Evolutionary conservation across 176 grass and related monocot genomes (phyloP), one percentile per base, ranked within the genome.

Genomic region (Oryza officinalis): DNA sequence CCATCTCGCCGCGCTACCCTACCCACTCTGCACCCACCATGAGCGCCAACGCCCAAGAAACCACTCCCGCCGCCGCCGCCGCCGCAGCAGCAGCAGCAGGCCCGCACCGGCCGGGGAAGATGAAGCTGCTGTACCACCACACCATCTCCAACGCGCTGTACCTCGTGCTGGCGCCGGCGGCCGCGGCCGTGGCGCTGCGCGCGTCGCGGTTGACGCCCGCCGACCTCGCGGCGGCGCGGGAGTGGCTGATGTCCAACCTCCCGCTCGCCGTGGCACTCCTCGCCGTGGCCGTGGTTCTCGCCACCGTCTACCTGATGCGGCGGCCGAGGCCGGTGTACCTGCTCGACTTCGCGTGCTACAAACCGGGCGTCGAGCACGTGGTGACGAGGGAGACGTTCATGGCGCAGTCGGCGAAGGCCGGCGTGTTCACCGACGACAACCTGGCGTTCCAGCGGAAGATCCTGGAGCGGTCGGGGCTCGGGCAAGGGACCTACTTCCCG

Each of bases 381-480:
- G 87, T 91, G 10, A 87, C 95, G 0, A 80, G 92, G 0, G 95
- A 98, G 86, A 72, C 44, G 5, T 98, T 98, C 95, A 90, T 95
- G 89, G 6, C 3, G 10, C 92, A 90, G 41, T 93, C 92, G 5
- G 31, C 3, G 2, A 18, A 5, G 1, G 80, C 85, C 9, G 85
- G 87, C 2, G 63, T 35, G 13, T 94, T 98, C 87, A 93, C 91
- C 6, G 78, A 65, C 72, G 87, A 88, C 26, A 98, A 90, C 89
- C 86, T 98, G 1, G 85, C 78, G 7, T 98, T 98, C 87, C 95
- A 98, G 85, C 86, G 27, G 8, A 95, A 90, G 84, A 92, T 98
- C 63, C 76, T 98, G 2, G 95, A 95, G 73, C 82, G 91, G 18
- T 95, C 92, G 0, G 95, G 95, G 9, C 76, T 98, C 0, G 95